Percentiles rank a stretch among this genome's conserved stretches.
phyloP scores from a whole-genome alignment of 805 yeast genomes.

The Pichia heedii region DNA sequence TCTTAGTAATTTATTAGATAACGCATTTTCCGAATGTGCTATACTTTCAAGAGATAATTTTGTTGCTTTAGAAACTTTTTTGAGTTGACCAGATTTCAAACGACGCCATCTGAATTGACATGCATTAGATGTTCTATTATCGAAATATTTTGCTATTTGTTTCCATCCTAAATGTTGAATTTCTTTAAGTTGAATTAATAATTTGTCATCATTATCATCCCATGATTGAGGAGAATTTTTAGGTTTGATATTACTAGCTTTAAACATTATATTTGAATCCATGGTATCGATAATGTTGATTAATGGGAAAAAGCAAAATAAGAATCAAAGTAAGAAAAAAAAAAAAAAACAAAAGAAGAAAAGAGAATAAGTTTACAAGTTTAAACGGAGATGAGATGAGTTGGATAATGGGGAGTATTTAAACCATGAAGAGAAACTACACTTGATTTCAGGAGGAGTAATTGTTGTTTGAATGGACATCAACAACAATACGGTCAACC shows the following conservation, averaged over 20 bases:
- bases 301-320: background rate
- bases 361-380: background rate
- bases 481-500: no score
- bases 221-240: conserved; percentile 35
- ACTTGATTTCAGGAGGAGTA: no score
- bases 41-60: background rate
- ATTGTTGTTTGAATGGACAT: no score
- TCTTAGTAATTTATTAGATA: background rate
- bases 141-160: conserved; percentile 71
- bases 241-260: background rate
- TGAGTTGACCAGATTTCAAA: conserved; percentile 24
- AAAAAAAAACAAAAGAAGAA: background rate
- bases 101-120: conserved; percentile 89
- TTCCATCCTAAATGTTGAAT: conserved; percentile 84
- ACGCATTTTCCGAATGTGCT: background rate
- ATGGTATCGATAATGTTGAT: background rate
- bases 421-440: no score
- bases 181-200: conserved; percentile 70
- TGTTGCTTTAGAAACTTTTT: conserved; percentile 1
- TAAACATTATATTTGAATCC: background rate
- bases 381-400: background rate
- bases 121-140: conserved; percentile 79
- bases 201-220: conserved; percentile 70
- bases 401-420: no score
- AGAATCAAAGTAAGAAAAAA: background rate